Conservation (phyloP, 495 filamentous ascomycete genomes). For the Apiosordaria backusii region DNA sequence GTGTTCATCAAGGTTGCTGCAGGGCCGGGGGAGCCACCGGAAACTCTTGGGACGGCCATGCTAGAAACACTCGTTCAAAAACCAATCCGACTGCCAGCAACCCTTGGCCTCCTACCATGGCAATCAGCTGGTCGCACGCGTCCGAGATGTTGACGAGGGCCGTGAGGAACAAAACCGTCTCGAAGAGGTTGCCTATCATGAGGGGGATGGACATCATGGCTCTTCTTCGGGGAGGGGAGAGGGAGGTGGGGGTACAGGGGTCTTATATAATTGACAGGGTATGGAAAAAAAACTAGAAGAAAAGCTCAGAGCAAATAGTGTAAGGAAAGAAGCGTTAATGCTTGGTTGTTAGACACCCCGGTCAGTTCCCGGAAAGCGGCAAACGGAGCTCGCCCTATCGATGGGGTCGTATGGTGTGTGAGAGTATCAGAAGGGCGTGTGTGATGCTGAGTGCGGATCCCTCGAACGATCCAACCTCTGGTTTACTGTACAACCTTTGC, state of each 20-base stretch:
- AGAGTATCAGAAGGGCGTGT: neutral
- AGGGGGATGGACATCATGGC: conserved; percentile 4
- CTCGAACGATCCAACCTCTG: neutral
- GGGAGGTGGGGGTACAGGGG: neutral
- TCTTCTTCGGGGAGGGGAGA: conserved; percentile 2
- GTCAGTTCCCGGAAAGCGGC: neutral
- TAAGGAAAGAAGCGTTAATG: neutral
- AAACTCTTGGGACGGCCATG: conserved; percentile 10
- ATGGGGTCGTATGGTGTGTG: neutral
- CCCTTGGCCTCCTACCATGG: conserved; percentile 10
- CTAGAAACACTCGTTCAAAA: conserved; percentile 14
- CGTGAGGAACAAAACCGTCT: conserved; percentile 20
- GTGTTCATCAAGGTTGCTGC: neutral
- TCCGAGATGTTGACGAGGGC: conserved; percentile 20
- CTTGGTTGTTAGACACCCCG: neutral
- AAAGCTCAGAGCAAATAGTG: neutral
- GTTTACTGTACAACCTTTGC: neutral
- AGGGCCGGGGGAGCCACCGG: neutral
- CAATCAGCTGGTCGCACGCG: conserved; percentile 12
- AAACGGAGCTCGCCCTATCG: neutral
- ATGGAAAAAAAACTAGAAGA: neutral
- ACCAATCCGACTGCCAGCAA: conserved; percentile 13
- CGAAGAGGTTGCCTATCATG: conserved; percentile 18
- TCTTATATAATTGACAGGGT: neutral
- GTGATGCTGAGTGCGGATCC: neutral